Evolutionary conservation across 108 stramenopile species (phyloP).

Genomic region (Chaetoceros tenuissimus): DNA sequence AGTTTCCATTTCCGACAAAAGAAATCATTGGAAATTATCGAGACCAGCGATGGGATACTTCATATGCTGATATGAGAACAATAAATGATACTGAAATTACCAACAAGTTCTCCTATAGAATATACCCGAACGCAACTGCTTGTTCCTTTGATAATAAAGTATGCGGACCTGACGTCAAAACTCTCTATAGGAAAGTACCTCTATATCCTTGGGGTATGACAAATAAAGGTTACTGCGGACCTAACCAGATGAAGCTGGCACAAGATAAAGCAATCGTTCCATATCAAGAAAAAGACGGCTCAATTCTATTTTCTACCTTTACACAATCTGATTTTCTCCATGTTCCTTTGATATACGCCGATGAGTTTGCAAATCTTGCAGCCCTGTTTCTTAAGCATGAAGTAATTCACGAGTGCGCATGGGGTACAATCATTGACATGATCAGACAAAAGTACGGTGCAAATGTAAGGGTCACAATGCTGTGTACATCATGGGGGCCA

Average conservation of each 20-base stretch:
- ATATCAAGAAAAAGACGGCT: constrained; percentile 1
- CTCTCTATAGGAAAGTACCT: not conserved
- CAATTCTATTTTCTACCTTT: not conserved
- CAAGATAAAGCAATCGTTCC: not conserved
- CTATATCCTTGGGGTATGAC: not conserved
- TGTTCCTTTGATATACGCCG: not conserved
- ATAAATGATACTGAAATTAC: not conserved
- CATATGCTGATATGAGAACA: not conserved
- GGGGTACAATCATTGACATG: not conserved
- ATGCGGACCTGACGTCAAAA: not conserved
- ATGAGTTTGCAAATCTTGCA: not conserved
- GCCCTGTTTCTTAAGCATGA: not conserved
- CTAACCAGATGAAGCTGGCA: not conserved
- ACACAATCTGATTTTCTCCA: not conserved
- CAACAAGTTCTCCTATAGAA: not conserved
- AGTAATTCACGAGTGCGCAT: not conserved
- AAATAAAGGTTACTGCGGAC: not conserved
- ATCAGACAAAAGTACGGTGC: not conserved
- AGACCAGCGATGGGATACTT: not conserved
- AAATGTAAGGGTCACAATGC: not conserved
- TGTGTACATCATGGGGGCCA: not conserved
- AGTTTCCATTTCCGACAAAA: not conserved
- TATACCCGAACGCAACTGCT: not conserved
- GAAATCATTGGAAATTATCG: not conserved
- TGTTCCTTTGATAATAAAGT: not conserved